Evolutionary conservation across 495 filamentous ascomycete genomes (phyloP).

Genomic region (Penicillium waksmanii): DNA sequence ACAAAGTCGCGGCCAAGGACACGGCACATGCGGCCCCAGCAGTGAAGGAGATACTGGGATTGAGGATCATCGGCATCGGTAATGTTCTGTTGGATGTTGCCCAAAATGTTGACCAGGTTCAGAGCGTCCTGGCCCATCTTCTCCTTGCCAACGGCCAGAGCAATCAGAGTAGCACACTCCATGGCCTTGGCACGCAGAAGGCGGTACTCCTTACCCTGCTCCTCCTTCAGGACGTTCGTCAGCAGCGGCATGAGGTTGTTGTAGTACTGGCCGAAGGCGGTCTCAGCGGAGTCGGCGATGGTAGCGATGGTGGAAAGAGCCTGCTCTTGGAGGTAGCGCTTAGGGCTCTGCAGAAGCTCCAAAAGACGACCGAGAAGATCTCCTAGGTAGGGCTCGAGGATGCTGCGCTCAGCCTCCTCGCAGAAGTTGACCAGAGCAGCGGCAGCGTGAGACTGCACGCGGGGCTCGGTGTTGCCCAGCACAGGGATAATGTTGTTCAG

Average conservation of each 20-base stretch:
- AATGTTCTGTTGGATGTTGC: conserved; percentile 83
- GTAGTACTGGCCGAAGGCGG: conserved; percentile 95
- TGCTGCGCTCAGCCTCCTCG: conserved; percentile 93
- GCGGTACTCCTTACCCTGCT: conserved; percentile 90
- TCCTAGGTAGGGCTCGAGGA: conserved; percentile 93
- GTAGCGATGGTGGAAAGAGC: conserved; percentile 98
- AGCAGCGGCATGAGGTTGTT: conserved; percentile 92
- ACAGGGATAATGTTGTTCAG: conserved; percentile 92
- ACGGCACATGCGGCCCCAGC: conserved; percentile 98
- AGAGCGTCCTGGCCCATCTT: conserved; percentile 87
- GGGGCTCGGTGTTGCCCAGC: conserved; percentile 83
- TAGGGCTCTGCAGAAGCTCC: conserved; percentile 80
- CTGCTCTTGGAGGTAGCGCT: conserved; percentile 97
- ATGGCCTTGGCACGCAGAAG: conserved; percentile 95
- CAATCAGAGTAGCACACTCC: conserved; percentile 98
- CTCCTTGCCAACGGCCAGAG: conserved; percentile 91
- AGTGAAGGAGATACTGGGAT: conserved; percentile 95
- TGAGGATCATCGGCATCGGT: conserved; percentile 95
- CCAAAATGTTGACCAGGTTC: conserved; percentile 82
- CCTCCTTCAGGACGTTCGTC: conserved; percentile 83
- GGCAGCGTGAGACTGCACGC: conserved; percentile 95
- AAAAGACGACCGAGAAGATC: conserved; percentile 81
- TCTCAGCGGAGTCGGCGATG: conserved; percentile 96
- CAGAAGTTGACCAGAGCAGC: conserved; percentile 99
- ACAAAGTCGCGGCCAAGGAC: conserved; percentile 90